These are phyloP conservation scores for Dichomitus squalens DNA, from an alignment of 1,284 basidiomycete species.

Conservation along the genomic window DNA sequence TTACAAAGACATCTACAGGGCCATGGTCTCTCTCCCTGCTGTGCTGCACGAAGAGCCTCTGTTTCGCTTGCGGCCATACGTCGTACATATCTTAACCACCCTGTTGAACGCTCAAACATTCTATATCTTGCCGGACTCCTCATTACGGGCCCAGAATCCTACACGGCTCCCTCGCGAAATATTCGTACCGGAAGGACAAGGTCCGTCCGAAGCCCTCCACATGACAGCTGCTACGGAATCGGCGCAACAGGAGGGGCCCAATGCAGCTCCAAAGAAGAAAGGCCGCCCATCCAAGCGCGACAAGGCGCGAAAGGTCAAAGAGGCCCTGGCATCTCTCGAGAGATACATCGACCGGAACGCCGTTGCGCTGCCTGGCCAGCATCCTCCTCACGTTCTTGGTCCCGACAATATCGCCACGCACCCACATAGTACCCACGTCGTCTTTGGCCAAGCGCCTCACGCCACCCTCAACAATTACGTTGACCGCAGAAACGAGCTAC, in stretches of 20 bases:
- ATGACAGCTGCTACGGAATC: neutral
- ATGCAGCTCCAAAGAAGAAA: conserved; percentile 49
- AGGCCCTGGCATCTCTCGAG: conserved; percentile 51
- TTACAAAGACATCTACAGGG: conserved; percentile 52
- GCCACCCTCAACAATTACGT: conserved; percentile 43
- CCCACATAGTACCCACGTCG: conserved; percentile 34
- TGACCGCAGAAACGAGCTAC: conserved; percentile 41
- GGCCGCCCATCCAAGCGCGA: conserved; percentile 70
- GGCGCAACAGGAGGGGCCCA: neutral
- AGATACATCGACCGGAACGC: conserved; percentile 50
- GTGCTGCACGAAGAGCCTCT: conserved; percentile 41
- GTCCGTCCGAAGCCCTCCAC: conserved; percentile 12
- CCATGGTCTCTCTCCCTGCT: conserved; percentile 48
- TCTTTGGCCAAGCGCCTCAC: conserved; percentile 40
- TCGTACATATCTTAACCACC: conserved; percentile 46
- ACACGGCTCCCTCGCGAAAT: conserved; percentile 65
- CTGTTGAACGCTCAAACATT: conserved; percentile 54
- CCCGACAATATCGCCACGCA: neutral
- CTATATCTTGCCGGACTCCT: conserved; percentile 57
- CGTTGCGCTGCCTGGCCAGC: conserved; percentile 21
- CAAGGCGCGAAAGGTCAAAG: conserved; percentile 53
- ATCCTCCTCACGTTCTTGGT: neutral
- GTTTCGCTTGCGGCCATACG: conserved; percentile 49
- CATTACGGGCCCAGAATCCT: conserved; percentile 57
- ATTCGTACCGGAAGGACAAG: conserved; percentile 46